Base-by-base conservation (phyloP, 2,329 filamentous ascomycete genomes). In the Hortaea werneckii region DNA sequence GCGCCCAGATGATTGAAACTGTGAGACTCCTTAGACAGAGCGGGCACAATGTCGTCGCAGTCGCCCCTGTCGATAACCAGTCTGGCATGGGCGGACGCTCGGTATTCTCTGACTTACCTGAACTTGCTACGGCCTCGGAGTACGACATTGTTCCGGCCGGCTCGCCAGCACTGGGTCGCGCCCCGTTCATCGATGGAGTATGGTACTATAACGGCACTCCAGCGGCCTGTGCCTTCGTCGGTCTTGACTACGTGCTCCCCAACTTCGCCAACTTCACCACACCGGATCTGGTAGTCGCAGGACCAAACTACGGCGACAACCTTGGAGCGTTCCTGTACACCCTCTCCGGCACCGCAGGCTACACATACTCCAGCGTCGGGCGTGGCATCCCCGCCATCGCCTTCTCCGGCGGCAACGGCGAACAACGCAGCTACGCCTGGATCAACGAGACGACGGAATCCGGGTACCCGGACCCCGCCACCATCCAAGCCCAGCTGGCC, bases 151-250 rank as follows among this genome's bases (percentile, higher is more conserved):
- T 76, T 32, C 69, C 69, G 34, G 62, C 66, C 3, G 73, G 73
- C 5, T 63, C 68, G 1, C 71, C 72, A 3, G 69, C 71, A 0
- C 53, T 76, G 26, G 76, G 77, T 40, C 65, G 62, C 11, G 75
- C 78, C 51, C 75, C 74, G 9, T 56, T 37, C 13, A 73, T 79
- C 46, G 64, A 64, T 43, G 68, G 76, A 49, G 76, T 80, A 51
- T 79, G 74, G 74, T 79, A 79, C 56, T 80, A 78, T 60, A 76
- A 79, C 44, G 76, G 76, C 20, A 80, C 76, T 0, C 74, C 77
- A 0, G 74, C 73, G 0, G 71, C 75, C 0, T 75, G 72, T 53
- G 75, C 73, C 1, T 73, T 78, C 46, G 73, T 79, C 5, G 75
- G 70, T 2, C 66, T 79, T 5, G 75, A 79, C 62, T 77, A 74